Evolutionary conservation across 2,329 filamentous ascomycete genomes (phyloP).

Genomic region (Mollisia scopiformis): DNA sequence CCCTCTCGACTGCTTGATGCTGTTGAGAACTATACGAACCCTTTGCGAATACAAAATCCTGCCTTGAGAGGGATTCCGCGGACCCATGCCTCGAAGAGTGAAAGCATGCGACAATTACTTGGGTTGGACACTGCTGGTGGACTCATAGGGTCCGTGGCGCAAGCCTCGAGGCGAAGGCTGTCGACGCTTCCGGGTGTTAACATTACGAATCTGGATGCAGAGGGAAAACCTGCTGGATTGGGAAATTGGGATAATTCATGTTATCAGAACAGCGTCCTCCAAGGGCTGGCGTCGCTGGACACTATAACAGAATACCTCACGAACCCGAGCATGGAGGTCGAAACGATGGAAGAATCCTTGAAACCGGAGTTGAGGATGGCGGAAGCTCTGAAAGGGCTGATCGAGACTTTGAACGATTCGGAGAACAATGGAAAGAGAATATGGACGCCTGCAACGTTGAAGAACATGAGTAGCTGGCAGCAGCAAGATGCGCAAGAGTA

Average conservation of each 20-base stretch:
- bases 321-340: constrained; percentile 41
- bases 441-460: constrained; percentile 81
- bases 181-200: constrained; percentile 46
- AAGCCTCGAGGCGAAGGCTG: constrained; percentile 59
- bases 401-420: constrained; percentile 70
- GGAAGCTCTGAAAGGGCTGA: constrained; percentile 53
- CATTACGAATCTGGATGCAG: constrained; percentile 45
- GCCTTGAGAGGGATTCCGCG: constrained; percentile 39
- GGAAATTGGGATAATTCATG: constrained; percentile 96
- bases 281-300: constrained; percentile 77
- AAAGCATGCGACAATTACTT: constrained; percentile 65
- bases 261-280: constrained; percentile 95
- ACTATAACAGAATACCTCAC: constrained; percentile 70
- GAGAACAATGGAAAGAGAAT: constrained; percentile 74
- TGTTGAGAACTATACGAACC: constrained; percentile 46
- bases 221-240: constrained; percentile 65
- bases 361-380: constrained; percentile 35
- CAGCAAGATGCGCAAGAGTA: constrained; percentile 99
- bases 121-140: constrained; percentile 57
- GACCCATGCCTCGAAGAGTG: constrained; percentile 63
- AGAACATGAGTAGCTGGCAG: constrained; percentile 92
- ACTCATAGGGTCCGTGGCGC: constrained; percentile 59
- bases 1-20: constrained; percentile 61
- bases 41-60: constrained; percentile 51
- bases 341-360: constrained; percentile 18